phyloP scores from a whole-genome alignment of 1,284 basidiomycete genomes.

The Sporisorium sorghi region DNA sequence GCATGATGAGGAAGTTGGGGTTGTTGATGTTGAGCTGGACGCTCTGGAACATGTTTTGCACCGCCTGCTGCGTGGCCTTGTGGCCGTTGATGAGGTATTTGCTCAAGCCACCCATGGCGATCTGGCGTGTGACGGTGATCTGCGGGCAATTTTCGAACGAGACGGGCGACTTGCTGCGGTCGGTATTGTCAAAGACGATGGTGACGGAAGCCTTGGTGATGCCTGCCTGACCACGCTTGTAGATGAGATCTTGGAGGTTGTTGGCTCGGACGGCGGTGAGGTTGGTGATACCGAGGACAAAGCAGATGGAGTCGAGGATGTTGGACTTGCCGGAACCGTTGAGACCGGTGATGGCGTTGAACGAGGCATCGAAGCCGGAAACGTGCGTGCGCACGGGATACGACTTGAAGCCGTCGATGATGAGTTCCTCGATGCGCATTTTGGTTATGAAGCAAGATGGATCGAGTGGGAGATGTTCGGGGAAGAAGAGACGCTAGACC shows the following conservation, averaged over 20 bases:
- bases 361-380: constrained; percentile 92
- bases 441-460: background rate
- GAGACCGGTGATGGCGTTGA: constrained; percentile 96
- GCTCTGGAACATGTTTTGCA: constrained; percentile 94
- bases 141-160: constrained; percentile 86
- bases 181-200: constrained; percentile 99
- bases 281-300: constrained; percentile 68
- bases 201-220: constrained; percentile 97
- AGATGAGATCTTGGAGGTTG: constrained; percentile 97
- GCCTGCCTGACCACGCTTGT: constrained; percentile 96
- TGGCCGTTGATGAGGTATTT: constrained; percentile 98
- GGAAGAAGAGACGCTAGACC: background rate
- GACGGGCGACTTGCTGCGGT: constrained; percentile 84
- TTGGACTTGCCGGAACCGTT: constrained; percentile 79
- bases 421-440: constrained; percentile 71
- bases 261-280: constrained; percentile 79
- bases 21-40: constrained; percentile 99
- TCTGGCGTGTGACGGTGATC: constrained; percentile 96
- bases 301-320: constrained; percentile 69
- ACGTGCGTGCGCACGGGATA: constrained; percentile 95
- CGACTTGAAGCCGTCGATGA: constrained; percentile 72
- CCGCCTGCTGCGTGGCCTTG: constrained; percentile 85
- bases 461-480: background rate
- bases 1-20: constrained; percentile 99
- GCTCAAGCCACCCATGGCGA: constrained; percentile 93